Percentiles rank a stretch among this genome's conserved stretches.
These are phyloP conservation scores for Phaffia tasmanica DNA, from an alignment of 768 basidiomycete genomes.

Conservation along the genomic window DNA sequence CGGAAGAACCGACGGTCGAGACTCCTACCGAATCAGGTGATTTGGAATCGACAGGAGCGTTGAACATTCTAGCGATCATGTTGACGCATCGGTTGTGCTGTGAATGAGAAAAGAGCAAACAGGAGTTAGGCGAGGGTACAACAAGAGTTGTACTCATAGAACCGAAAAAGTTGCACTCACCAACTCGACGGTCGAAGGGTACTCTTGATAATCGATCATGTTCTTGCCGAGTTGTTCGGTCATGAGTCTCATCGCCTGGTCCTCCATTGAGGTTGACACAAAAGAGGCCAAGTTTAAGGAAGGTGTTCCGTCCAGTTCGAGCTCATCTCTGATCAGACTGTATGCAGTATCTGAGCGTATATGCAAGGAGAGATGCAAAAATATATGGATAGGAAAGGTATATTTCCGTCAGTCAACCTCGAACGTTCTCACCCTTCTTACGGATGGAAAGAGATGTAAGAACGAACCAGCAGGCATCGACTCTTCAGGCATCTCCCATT, in stretches of 20 bases:
- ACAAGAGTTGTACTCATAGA: not conserved
- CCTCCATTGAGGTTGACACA: slow-evolving; percentile 30
- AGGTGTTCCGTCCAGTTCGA: slow-evolving; percentile 27
- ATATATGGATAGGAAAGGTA: not conserved
- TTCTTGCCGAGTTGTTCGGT: slow-evolving; percentile 15
- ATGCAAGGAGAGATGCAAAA: no score
- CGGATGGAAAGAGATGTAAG: not conserved
- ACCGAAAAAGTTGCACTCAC: slow-evolving; percentile 24
- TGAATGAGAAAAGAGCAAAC: not conserved
- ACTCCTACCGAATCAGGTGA: slow-evolving; percentile 22
- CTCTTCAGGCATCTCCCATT: slow-evolving; percentile 29
- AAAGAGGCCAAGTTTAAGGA: slow-evolving; percentile 29
- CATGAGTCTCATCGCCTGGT: slow-evolving; percentile 28
- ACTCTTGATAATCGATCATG: slow-evolving; percentile 28
- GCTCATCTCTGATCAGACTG: slow-evolving; percentile 28
- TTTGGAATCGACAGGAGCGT: slow-evolving; percentile 25
- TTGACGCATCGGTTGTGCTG: slow-evolving; percentile 11
- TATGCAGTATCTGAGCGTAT: slow-evolving; percentile 18
- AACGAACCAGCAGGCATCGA: slow-evolving; percentile 22
- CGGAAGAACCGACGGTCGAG: slow-evolving; percentile 29
- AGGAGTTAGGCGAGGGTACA: not conserved
- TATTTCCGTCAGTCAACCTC: no score
- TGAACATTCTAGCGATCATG: slow-evolving; percentile 27
- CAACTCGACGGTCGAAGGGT: slow-evolving; percentile 27
- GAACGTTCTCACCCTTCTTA: not conserved